Evolutionary conservation across 495 filamentous ascomycete genomes (phyloP), one percentile per base, ranked within the genome.

Genomic region (Friedmanniomyces endolithicus): DNA sequence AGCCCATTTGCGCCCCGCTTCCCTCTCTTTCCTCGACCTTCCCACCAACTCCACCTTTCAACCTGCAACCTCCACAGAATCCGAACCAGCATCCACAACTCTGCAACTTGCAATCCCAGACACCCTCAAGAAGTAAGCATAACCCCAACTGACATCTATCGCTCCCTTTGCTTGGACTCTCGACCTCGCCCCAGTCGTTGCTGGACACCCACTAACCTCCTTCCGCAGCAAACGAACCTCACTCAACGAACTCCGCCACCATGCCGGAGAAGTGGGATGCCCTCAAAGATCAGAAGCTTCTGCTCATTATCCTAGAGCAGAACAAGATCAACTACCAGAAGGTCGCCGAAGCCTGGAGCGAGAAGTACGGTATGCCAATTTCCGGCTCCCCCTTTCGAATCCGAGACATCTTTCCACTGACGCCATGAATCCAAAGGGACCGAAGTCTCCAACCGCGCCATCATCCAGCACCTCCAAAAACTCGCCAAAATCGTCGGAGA

Each of bases 381-480:
- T 11, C 24, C 16, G 20, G 6, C 25, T n/a, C 11, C 31, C 2
- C 24, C 17, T 37, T 50, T 17, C 23, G 6, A 23, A 9, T 27
- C 20, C 19, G 19, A 27, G 47, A 50, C n/a, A n/a, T n/a, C n/a
- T n/a, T n/a, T n/a, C n/a, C n/a, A 31, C 27, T 31, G 27, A 31
- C 27, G 4, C 27, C 9, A n/a, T n/a, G n/a, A 14, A 16, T 16
- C 37, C 37, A 41, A 35, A 54, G 41, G 19, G 17, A 44, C 20
- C 34, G 53, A 35, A 2, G 43, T 45, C 14, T 33, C 29, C 17
- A 19, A 43, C n/a, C 11, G 48, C 43, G 48, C 44, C 16, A n/a
- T 56, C 47, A 34, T 6, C 45, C 45, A 59, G 52, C 57, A 51
- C 48, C 25, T 59, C 24, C 22, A 17, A 7, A 55, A 55, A 34